A percentile compares a stretch with the other conserved stretches of the same genome.
Evolutionary conservation across 176 grass and related monocot species (phyloP).

Genomic region (Avena eriantha): DNA sequence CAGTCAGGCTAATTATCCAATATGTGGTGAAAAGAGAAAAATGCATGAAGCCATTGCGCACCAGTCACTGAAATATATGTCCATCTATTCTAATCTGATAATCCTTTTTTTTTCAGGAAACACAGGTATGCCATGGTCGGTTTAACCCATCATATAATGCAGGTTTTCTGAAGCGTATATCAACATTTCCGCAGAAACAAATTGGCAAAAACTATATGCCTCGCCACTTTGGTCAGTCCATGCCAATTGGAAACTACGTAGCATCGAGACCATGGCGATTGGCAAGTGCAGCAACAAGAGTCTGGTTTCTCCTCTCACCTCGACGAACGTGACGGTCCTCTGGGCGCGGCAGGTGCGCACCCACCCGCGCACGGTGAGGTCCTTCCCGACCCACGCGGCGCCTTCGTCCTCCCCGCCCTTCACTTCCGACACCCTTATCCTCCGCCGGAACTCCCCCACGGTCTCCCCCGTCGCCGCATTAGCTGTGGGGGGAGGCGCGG

Average conservation of each 20-base stretch:
- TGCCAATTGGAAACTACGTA: neutral
- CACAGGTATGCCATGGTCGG: neutral
- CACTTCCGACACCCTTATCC: constrained; percentile 69
- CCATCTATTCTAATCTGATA: neutral
- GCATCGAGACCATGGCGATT: neutral
- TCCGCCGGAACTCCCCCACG: constrained; percentile 72
- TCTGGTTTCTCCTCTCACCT: constrained; percentile 54
- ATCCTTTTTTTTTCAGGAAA: neutral
- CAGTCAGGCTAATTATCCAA: neutral
- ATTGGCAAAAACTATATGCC: neutral
- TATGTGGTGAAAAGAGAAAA: neutral
- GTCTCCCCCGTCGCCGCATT: constrained; percentile 40
- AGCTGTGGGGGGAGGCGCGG: constrained; percentile 34
- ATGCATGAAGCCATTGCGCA: neutral
- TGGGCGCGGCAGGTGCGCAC: constrained; percentile 93
- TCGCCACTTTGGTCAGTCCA: no score
- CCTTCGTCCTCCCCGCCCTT: constrained; percentile 80
- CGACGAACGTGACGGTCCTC: constrained; percentile 94
- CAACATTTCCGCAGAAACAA: constrained; percentile 22
- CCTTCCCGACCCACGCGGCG: constrained; percentile 64
- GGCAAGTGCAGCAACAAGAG: neutral
- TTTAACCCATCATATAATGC: neutral
- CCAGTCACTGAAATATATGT: neutral
- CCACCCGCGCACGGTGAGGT: constrained; percentile 80
- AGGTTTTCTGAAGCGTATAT: no score